Evolutionary conservation across 2,329 filamentous ascomycete species (phyloP).

Genomic region (Thelonectria olida): DNA sequence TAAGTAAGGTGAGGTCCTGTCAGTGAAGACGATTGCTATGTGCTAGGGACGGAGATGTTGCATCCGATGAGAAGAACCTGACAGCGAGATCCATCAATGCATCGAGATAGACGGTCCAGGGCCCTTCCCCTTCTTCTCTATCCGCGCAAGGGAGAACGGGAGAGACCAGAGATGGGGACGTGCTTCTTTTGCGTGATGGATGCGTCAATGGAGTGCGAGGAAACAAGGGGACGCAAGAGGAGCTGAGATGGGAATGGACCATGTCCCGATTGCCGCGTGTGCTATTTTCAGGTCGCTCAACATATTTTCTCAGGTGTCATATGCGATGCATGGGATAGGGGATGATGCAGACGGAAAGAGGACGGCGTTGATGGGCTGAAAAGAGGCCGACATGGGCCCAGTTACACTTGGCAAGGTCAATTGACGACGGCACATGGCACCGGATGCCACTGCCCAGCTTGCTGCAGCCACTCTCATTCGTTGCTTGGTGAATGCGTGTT

Average conservation of each 20-base stretch:
- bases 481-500: constrained; percentile 23
- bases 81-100: neutral
- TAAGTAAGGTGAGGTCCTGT: neutral
- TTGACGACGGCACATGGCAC: neutral
- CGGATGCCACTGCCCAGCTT: neutral
- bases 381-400: neutral
- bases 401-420: neutral
- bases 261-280: constrained; percentile 21
- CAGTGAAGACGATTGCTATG: no score
- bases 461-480: constrained; percentile 20
- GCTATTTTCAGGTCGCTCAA: constrained; percentile 19
- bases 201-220: neutral
- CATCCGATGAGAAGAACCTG: neutral
- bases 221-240: neutral
- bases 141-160: no score
- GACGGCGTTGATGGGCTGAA: neutral
- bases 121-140: neutral
- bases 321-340: constrained; percentile 8
- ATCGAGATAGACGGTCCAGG: neutral
- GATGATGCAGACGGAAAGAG: neutral
- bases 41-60: no score
- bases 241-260: constrained; percentile 2
- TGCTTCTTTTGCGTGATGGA: neutral
- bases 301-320: neutral
- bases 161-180: neutral